These are phyloP conservation scores for Cryptococcus amylolentus DNA, from an alignment of 1,284 basidiomycete species.

Conservation along the genomic window DNA sequence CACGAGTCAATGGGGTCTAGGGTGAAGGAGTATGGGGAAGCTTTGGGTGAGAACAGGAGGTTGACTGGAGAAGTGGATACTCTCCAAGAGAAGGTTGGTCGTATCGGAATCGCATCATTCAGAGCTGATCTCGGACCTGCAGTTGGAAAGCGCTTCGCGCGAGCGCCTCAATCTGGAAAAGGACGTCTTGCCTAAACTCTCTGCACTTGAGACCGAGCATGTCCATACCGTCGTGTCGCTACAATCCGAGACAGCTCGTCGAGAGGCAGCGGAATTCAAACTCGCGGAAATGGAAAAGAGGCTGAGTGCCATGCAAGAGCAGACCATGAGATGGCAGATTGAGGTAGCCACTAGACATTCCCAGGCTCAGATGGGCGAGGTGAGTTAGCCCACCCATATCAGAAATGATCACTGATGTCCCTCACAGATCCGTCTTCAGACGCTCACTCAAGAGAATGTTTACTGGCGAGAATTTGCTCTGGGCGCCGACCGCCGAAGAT, in stretches of 20 bases:
- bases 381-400: background rate
- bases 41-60: conserved; percentile 13
- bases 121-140: background rate
- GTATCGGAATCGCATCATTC: background rate
- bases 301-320: conserved; percentile 2
- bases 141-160: background rate
- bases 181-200: background rate
- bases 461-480: conserved; percentile 28
- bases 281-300: conserved; percentile 7
- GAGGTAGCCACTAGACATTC: conserved; percentile 1
- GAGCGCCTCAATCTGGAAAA: background rate
- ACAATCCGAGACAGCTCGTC: background rate
- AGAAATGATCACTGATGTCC: background rate
- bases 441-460: conserved; percentile 19
- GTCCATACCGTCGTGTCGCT: background rate
- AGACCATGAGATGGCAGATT: conserved; percentile 2
- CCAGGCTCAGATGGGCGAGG: conserved; percentile 4
- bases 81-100: conserved; percentile 12
- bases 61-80: conserved; percentile 15
- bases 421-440: conserved; percentile 19
- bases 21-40: conserved; percentile 17
- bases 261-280: conserved; percentile 2
- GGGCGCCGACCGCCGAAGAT: conserved; percentile 17
- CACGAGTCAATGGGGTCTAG: conserved; percentile 11
- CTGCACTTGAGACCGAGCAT: background rate